These are phyloP conservation scores for Paramecium caudatum DNA, from an alignment of 73 alveolate species.

Conservation along the genomic window DNA sequence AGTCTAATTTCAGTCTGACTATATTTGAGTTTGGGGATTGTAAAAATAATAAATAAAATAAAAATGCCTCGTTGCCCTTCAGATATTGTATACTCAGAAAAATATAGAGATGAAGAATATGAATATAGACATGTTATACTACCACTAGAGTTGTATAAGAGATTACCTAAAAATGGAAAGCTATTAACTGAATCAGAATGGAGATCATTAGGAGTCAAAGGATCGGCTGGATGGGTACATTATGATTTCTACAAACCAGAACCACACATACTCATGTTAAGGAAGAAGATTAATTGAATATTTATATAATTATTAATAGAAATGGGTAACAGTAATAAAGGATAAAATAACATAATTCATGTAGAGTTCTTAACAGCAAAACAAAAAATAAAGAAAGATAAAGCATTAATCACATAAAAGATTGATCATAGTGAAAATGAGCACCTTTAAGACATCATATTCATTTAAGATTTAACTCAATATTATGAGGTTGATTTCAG, in stretches of 20 bases:
- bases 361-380: constrained; percentile 12
- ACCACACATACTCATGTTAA: constrained; percentile 73
- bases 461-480: constrained; percentile 41
- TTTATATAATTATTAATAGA: not conserved
- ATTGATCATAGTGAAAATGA: not conserved
- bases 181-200: constrained; percentile 94
- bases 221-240: constrained; percentile 96
- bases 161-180: constrained; percentile 81
- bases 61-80: constrained; percentile 91
- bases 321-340: constrained; percentile 49
- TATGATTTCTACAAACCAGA: constrained; percentile 85
- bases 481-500: constrained; percentile 45
- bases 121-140: constrained; percentile 91
- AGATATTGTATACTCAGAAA: constrained; percentile 89
- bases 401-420: constrained; percentile 5
- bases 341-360: constrained; percentile 1
- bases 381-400: not conserved
- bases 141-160: constrained; percentile 86
- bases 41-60: not conserved
- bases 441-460: constrained; percentile 18
- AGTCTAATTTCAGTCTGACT: too few species aligned
- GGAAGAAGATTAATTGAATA: constrained; percentile 52
- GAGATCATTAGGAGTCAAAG: constrained; percentile 97
- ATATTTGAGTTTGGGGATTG: too few species aligned
- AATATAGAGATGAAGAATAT: constrained; percentile 86